These are phyloP conservation scores for Penicillium sclerotiorum DNA, from an alignment of 2,329 filamentous ascomycete genomes.

Conservation along the genomic window DNA sequence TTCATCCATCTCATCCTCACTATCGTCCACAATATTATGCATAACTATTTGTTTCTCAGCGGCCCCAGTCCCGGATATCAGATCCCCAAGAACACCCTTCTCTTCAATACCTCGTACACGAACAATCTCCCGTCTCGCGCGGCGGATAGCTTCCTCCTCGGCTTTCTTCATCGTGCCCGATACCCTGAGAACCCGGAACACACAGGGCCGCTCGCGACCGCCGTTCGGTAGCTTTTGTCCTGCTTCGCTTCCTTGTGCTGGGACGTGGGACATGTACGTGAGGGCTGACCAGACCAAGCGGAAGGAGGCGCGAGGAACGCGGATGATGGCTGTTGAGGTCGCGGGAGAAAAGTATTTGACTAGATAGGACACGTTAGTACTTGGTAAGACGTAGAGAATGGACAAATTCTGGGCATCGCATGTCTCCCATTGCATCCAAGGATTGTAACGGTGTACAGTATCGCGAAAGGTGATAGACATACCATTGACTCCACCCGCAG, in stretches of 20 bases:
- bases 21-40: conserved; percentile 38
- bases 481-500: conserved; percentile 71
- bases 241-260: conserved; percentile 38
- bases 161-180: conserved; percentile 92
- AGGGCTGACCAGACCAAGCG: conserved; percentile 88
- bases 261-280: conserved; percentile 74
- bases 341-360: conserved; percentile 91
- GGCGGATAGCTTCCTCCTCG: conserved; percentile 83
- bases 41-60: conserved; percentile 13
- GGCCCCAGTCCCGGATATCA: conserved; percentile 31
- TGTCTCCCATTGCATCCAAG: too few species aligned
- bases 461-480: conserved; percentile 21
- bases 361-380: conserved; percentile 37
- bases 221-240: conserved; percentile 23
- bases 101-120: conserved; percentile 60
- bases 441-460: neutral
- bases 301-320: conserved; percentile 79
- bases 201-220: conserved; percentile 57
- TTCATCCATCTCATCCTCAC: conserved; percentile 50
- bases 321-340: conserved; percentile 92
- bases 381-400: neutral
- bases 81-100: conserved; percentile 46
- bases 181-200: conserved; percentile 81
- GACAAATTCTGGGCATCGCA: too few species aligned
- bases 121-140: conserved; percentile 72